Conservation (phyloP, 192 early-diverging fungal genomes). For the Dissophora ornata region DNA sequence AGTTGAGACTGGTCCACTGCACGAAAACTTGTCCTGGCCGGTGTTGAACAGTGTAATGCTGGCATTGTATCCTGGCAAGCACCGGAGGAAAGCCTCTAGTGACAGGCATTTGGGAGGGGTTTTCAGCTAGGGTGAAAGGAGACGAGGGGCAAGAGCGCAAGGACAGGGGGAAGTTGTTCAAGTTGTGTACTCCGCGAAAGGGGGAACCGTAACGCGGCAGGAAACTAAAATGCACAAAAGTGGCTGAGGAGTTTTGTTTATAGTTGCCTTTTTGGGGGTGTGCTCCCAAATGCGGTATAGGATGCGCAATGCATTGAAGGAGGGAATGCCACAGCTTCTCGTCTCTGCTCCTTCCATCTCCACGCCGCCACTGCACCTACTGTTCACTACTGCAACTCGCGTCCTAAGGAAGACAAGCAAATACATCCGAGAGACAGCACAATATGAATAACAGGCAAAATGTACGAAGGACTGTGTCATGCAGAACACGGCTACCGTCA, state of each 20-base stretch:
- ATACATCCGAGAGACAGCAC: neutral
- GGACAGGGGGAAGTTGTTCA: neutral
- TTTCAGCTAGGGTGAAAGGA: neutral
- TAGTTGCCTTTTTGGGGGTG: slow-evolving; percentile 9
- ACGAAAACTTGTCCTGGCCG: neutral
- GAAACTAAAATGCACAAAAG: neutral
- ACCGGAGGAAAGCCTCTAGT: slow-evolving; percentile 11
- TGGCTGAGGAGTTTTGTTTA: slow-evolving; percentile 30
- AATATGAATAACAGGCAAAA: neutral
- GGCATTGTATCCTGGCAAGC: slow-evolving; percentile 26
- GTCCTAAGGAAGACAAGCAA: too few relatives aligned
- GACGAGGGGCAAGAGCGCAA: neutral
- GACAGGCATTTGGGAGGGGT: slow-evolving; percentile 12
- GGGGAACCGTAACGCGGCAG: too few relatives aligned
- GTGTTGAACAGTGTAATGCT: neutral
- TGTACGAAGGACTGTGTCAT: neutral
- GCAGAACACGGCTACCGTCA: too few relatives aligned
- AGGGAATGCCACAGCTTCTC: too few relatives aligned
- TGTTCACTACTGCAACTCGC: too few relatives aligned
- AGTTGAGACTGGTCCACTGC: neutral
- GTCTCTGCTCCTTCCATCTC: too few relatives aligned
- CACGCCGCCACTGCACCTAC: too few relatives aligned
- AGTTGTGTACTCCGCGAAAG: too few relatives aligned
- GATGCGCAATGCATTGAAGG: too few relatives aligned
- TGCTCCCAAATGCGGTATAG: too few relatives aligned